Conservation (phyloP, 2,329 filamentous ascomycete species). For the Sporothrix schenckii region DNA sequence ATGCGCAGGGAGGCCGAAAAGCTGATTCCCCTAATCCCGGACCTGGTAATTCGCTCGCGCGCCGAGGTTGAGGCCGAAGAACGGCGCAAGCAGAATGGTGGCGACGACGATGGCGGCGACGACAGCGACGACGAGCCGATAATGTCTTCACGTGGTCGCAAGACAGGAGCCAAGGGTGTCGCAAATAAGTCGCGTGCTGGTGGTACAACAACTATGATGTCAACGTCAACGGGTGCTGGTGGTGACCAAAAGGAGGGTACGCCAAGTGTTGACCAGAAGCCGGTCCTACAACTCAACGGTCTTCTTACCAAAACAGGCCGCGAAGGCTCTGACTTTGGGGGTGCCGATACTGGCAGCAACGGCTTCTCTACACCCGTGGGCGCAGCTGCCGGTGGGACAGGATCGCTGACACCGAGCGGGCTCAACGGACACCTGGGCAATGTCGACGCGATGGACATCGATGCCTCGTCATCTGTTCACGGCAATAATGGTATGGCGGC, state of each 20-base stretch:
- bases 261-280: slow-evolving; percentile 74
- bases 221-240: neutral
- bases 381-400: slow-evolving; percentile 47
- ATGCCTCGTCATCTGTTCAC: slow-evolving; percentile 68
- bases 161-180: slow-evolving; percentile 74
- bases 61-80: slow-evolving; percentile 92
- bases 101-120: slow-evolving; percentile 78
- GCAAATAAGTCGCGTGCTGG: slow-evolving; percentile 67
- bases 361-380: slow-evolving; percentile 80
- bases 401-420: slow-evolving; percentile 72
- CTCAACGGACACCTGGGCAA: slow-evolving; percentile 70
- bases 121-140: slow-evolving; percentile 98
- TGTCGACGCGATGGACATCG: slow-evolving; percentile 83
- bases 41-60: slow-evolving; percentile 84
- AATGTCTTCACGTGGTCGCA: slow-evolving; percentile 93
- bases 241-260: slow-evolving; percentile 75
- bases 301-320: slow-evolving; percentile 58
- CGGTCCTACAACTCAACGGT: slow-evolving; percentile 67
- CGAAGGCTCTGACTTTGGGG: slow-evolving; percentile 76
- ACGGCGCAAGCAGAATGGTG: slow-evolving; percentile 82
- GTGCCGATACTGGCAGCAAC: slow-evolving; percentile 74
- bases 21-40: slow-evolving; percentile 90
- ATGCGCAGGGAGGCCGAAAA: slow-evolving; percentile 99
- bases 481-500: slow-evolving; percentile 62
- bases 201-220: slow-evolving; percentile 15